Evolutionary conservation across 148 eudicot genomes (phyloP).

Genomic region (Camellia japonica): DNA sequence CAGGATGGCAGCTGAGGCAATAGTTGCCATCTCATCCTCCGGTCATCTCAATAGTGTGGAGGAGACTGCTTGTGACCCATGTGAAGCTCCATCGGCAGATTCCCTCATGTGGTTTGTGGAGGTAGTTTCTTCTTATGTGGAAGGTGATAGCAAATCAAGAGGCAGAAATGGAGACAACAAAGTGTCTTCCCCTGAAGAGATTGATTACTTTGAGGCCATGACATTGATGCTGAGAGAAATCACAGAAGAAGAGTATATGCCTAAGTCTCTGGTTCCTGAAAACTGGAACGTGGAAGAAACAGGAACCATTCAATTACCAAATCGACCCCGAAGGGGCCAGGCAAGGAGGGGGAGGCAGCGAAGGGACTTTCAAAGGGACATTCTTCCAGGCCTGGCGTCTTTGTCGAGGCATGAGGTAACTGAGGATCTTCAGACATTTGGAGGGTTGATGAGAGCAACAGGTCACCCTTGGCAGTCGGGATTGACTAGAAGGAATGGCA

Average conservation of each 20-base stretch:
- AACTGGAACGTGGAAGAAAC: constrained; percentile 32
- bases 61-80: constrained; percentile 8
- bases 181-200: constrained; percentile 24
- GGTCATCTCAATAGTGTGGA: constrained; percentile 20
- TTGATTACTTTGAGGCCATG: constrained; percentile 75
- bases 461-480: constrained; percentile 79
- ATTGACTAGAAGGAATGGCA: constrained; percentile 48
- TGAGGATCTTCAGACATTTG: constrained; percentile 86
- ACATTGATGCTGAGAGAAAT: constrained; percentile 57
- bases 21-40: constrained; percentile 59
- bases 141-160: constrained; percentile 19
- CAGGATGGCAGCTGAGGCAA: constrained; percentile 62
- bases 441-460: constrained; percentile 81
- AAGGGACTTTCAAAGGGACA: constrained; percentile 88
- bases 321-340: constrained; percentile 51
- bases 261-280: constrained; percentile 52
- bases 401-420: constrained; percentile 86
- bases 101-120: constrained; percentile 57
- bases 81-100: constrained; percentile 38
- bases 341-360: constrained; percentile 77
- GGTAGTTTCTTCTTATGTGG: constrained; percentile 38
- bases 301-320: constrained; percentile 26
- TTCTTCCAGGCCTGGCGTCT: constrained; percentile 79
- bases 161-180: constrained; percentile 9
- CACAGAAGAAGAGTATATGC: constrained; percentile 70